A percentile compares a stretch with the other conserved stretches of the same genome.
These are phyloP conservation scores for Phalaenopsis equestris DNA, from an alignment of 106 monocot genomes.

Conservation along the genomic window DNA sequence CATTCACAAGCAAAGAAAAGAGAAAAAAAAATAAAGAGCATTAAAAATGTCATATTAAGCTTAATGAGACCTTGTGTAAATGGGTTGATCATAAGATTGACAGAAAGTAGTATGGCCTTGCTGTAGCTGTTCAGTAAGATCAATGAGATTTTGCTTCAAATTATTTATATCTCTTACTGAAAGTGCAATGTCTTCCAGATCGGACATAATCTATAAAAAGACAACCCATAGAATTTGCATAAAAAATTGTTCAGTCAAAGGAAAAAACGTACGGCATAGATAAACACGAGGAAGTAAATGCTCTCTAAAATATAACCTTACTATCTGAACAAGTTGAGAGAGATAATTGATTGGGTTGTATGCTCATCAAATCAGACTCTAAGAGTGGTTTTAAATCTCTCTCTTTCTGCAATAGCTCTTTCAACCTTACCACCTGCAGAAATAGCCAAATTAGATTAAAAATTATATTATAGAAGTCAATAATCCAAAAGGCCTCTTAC, in stretches of 20 bases:
- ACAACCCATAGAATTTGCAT: neutral
- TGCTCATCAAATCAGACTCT: constrained; percentile 62
- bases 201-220: constrained; percentile 41
- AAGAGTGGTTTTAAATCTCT: constrained; percentile 52
- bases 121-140: constrained; percentile 48
- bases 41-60: constrained; percentile 15
- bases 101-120: constrained; percentile 25
- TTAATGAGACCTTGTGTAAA: constrained; percentile 11
- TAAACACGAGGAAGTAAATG: constrained; percentile 1
- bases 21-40: neutral
- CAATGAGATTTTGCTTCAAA: constrained; percentile 59
- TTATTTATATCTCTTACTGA: constrained; percentile 60
- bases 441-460: neutral
- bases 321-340: constrained; percentile 28
- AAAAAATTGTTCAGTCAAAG: constrained; percentile 1
- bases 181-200: constrained; percentile 70
- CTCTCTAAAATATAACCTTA: constrained; percentile 33
- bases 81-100: constrained; percentile 35
- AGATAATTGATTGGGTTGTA: constrained; percentile 30
- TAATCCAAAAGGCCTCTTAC: neutral
- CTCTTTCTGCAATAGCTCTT: constrained; percentile 64
- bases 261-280: neutral
- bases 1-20: neutral
- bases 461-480: neutral
- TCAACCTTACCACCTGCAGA: constrained; percentile 56